Evolutionary conservation across 495 filamentous ascomycete species (phyloP).

Genomic region (Neurospora sp.): DNA sequence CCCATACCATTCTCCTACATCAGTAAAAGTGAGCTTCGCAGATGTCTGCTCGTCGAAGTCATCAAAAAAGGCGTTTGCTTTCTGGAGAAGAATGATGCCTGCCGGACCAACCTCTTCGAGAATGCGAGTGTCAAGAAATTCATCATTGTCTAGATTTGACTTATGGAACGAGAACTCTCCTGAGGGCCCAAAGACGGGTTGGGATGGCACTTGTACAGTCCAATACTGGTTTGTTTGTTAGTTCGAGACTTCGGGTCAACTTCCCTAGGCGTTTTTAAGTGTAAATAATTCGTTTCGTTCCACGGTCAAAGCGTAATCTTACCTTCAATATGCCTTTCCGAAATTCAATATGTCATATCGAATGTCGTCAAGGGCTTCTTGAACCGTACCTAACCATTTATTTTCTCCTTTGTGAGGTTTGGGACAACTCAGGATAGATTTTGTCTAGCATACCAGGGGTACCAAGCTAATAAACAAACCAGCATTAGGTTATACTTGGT

Average conservation of each 20-base stretch:
- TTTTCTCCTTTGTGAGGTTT: background rate
- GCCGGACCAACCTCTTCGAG: background rate
- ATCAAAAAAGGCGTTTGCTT: background rate
- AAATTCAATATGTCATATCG: background rate
- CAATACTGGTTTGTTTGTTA: background rate
- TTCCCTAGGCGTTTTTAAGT: background rate
- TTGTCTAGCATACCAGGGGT: background rate
- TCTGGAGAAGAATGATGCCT: background rate
- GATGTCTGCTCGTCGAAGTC: background rate
- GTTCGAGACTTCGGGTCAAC: background rate
- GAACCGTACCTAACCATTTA: background rate
- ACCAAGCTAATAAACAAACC: background rate
- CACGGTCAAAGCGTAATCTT: background rate
- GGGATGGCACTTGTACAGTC: background rate
- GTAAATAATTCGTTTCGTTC: background rate
- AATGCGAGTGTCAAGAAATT: background rate
- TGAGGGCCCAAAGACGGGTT: background rate
- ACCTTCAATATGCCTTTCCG: background rate
- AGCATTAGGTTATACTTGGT: background rate
- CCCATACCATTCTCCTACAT: background rate
- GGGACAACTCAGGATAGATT: too few relatives aligned
- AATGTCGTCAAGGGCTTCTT: background rate
- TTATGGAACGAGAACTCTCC: rapidly evolving
- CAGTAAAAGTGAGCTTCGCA: background rate
- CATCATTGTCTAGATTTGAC: background rate